Base-by-base conservation (phyloP, 2,329 filamentous ascomycete genomes). In the Zalaria sp. region DNA sequence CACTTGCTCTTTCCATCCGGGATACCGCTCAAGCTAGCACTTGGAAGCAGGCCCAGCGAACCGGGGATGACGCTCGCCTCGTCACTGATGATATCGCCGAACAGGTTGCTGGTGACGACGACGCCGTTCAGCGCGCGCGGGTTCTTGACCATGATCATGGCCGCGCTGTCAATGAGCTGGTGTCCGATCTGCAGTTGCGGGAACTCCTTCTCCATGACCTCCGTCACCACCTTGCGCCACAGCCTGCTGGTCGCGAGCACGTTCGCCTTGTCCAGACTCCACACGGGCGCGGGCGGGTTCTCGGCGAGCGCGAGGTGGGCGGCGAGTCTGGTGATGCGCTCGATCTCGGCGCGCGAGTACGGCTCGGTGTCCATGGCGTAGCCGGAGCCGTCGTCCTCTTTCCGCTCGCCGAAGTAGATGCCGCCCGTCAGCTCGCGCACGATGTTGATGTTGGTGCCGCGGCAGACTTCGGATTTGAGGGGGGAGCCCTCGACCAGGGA, bases 101-200 rank as follows among this genome's bases (percentile, higher is more conserved):
- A 94, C 52, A 96, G 61, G 64, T 96, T 98, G 69, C 81, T 88
- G 8, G 88, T 93, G 49, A 96, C 79, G 37, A 96, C 76, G 31
- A 96, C 78, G 41, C 89, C 91, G 60, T 95, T 96, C 41, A 96
- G 71, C 25, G 78, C 76, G 7, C 80, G 72, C 6, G 89, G 89
- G 65, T 88, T 89, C 79, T 93, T 95, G 57, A 96, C 76, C 82
- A 96, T 86, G 53, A 95, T 70, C 88, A 96, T 95, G 50, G 89
- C 89, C n/a, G 89, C 89, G 43, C 79, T 85, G 67, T 96, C 89
- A 58, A 96, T 94, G 39, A 96, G 74, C 61, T 96, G 88, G 62
- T 94, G 89, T 50, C 79, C 77, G 35, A 93, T 67, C 67, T 83
- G 76, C 37, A 95, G 65, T 60, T 89, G 77, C 3, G 89, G 87